These are phyloP conservation scores for Calonectria pteridis DNA, from an alignment of 2,329 filamentous ascomycete species.

Conservation along the genomic window DNA sequence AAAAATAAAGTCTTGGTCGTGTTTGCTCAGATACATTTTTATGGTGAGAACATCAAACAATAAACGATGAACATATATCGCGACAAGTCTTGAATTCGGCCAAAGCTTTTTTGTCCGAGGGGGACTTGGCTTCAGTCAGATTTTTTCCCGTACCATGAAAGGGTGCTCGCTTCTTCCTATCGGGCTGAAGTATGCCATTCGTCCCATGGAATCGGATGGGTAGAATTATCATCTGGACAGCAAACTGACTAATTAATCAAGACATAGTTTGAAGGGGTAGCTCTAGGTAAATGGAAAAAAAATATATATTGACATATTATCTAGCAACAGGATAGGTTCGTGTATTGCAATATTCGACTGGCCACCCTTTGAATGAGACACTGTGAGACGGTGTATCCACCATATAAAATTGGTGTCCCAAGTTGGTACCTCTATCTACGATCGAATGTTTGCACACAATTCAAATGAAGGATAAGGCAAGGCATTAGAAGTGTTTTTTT, in stretches of 20 bases:
- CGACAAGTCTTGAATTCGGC: too few species aligned
- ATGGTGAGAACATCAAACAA: background rate
- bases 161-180: too few species aligned
- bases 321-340: background rate
- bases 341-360: background rate
- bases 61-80: background rate
- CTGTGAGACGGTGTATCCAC: background rate
- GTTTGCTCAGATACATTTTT: background rate
- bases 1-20: background rate
- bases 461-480: background rate
- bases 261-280: background rate
- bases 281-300: background rate
- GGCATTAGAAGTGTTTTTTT: background rate
- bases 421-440: background rate
- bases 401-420: background rate
- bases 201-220: too few species aligned
- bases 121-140: too few species aligned
- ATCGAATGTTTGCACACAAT: background rate
- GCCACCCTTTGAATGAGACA: background rate
- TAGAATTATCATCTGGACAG: too few species aligned
- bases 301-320: background rate
- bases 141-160: too few species aligned
- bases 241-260: too few species aligned
- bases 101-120: too few species aligned
- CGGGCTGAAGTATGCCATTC: too few species aligned